phyloP scores from a whole-genome alignment of 768 basidiomycete genomes.

The Calocybe gangraenosa region DNA sequence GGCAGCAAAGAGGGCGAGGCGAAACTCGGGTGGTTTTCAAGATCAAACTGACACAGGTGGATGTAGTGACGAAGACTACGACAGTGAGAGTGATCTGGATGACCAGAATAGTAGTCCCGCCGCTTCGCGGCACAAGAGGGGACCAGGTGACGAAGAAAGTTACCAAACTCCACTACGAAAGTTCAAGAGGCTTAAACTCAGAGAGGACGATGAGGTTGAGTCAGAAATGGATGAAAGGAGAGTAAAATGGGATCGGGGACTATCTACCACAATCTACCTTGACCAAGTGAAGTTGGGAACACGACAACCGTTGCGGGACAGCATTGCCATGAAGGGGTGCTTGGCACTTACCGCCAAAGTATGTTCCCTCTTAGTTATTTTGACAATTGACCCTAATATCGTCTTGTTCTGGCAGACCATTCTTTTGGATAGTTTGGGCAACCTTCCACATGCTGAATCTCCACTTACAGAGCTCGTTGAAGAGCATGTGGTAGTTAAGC shows the following conservation, averaged over 20 bases:
- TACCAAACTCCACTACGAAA: constrained; percentile 60
- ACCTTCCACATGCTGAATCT: constrained; percentile 53
- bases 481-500: constrained; percentile 72
- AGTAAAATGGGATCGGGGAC: constrained; percentile 76
- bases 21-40: constrained; percentile 29
- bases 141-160: constrained; percentile 79
- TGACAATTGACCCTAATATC: constrained; percentile 8
- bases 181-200: constrained; percentile 34
- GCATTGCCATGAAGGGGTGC: constrained; percentile 53
- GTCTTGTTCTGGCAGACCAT: constrained; percentile 41
- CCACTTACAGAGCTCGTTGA: constrained; percentile 54
- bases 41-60: constrained; percentile 22
- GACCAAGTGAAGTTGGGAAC: constrained; percentile 58
- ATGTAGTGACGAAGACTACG: constrained; percentile 24
- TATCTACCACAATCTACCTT: constrained; percentile 57
- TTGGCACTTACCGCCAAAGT: constrained; percentile 68
- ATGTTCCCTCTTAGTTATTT: constrained; percentile 11
- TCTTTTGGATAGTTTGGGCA: constrained; percentile 68
- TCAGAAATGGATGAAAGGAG: constrained; percentile 39
- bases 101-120: constrained; percentile 15
- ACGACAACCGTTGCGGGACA: constrained; percentile 37
- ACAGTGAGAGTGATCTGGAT: constrained; percentile 22
- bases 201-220: constrained; percentile 29
- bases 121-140: constrained; percentile 46
- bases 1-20: constrained; percentile 55